Base-by-base conservation (phyloP, 768 basidiomycete genomes). In the Lactarius sanguifluus region DNA sequence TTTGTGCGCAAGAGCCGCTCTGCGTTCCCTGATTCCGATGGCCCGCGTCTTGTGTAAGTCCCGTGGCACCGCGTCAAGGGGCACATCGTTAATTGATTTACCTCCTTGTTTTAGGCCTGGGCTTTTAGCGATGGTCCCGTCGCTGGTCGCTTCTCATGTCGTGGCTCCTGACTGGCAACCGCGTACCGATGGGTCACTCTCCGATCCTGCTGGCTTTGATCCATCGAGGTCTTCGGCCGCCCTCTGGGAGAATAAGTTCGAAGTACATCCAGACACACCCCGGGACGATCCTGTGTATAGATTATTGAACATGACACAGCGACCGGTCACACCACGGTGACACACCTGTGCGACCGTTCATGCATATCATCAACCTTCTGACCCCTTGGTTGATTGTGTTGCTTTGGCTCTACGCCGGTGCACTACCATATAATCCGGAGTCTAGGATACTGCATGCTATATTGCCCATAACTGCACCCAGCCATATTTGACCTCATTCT, bases 251-350 rank as follows among this genome's bases (percentile, higher is more conserved):
- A 93, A 93, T 68, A 91, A 85, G 76, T 80, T 94, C 18, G 92
- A 94, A 75, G 79, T 96, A 7, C 95, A 97, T 73, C 94, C 94
- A 0, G 92, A 91, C 43, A 96, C 94, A 2, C 80, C 84, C 56
- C 79, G 76, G 38, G 85, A 91, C 66, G 92, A 96, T 71, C 80
- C 79, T 2, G 76, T 78, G 30, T 78, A 76, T 68, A 69, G 73
- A 63, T 64, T 69, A 10, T 45, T 71, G 5, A 62, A 59, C 3
- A 38, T 40, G 23, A 36, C 58, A 23, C 59, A 62, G 6, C 56
- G 58, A 7, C 67, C 65, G 20, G 50, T 67, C n/a, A 67, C 61
- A 2, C 66, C 66, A 15, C 50, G 52, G 28, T 67, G 5, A 67
- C 7, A 5, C 15, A 16, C 5, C 6, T 7, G 16, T 13, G 12